Evolutionary conservation across 2,329 filamentous ascomycete genomes (phyloP).

Genomic region (Arthrobotrys sinensis): DNA sequence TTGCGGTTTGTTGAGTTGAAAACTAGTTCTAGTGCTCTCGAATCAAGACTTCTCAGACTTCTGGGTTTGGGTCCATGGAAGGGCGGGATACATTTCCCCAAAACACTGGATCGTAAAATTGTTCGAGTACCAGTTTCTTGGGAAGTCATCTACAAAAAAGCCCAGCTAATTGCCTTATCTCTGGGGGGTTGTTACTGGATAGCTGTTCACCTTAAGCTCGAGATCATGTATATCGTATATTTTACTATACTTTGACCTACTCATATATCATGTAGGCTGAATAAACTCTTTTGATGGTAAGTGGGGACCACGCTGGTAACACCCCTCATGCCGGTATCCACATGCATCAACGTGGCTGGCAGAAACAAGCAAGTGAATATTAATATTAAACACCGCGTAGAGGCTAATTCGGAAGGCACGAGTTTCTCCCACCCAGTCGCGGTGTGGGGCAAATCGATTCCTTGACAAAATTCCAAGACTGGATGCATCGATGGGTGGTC

Average conservation of each 20-base stretch:
- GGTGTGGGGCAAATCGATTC: conserved; percentile 4
- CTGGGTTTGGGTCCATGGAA: no score
- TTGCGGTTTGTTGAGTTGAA: background rate
- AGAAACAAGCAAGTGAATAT: conserved; percentile 14
- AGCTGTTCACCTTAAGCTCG: no score
- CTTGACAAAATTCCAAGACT: conserved; percentile 13
- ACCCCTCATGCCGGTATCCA: background rate
- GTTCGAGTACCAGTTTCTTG: no score
- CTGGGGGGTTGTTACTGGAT: no score
- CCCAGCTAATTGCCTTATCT: no score
- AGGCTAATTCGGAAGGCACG: conserved; percentile 13
- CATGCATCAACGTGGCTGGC: background rate
- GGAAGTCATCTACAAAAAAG: no score
- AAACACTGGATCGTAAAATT: no score
- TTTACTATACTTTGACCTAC: no score
- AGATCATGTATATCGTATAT: no score
- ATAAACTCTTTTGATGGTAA: no score
- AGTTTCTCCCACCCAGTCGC: background rate
- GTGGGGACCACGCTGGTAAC: background rate
- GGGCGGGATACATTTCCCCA: no score
- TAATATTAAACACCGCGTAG: background rate
- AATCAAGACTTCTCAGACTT: no score
- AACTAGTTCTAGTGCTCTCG: background rate
- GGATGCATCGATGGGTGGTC: background rate
- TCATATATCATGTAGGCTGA: background rate